A percentile compares a stretch with the other conserved stretches of the same genome.
Evolutionary conservation across 441 rosid species (phyloP).

Genomic region (Gossypium aridum): DNA sequence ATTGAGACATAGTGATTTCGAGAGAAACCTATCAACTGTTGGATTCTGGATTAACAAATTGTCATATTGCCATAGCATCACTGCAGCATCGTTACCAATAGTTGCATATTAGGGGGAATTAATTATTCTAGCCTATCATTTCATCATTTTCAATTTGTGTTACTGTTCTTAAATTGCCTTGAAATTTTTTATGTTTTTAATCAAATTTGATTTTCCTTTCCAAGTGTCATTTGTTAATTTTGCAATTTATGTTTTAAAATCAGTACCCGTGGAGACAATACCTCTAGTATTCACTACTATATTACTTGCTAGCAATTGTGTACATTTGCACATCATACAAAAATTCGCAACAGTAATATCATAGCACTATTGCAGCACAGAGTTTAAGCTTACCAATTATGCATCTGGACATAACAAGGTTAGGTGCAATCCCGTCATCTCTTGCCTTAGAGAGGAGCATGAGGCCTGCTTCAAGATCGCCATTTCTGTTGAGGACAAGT

Average conservation of each 20-base stretch:
- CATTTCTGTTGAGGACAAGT: conserved; percentile 43
- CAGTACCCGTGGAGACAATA: too few species aligned
- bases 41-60: neutral
- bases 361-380: conserved; percentile 4
- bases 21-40: neutral
- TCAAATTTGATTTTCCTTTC: too few species aligned
- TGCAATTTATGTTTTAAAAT: too few species aligned
- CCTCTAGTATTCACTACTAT: too few species aligned
- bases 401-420: conserved; percentile 59
- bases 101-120: neutral
- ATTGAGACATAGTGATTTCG: neutral
- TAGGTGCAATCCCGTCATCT: conserved; percentile 54
- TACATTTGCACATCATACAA: too few species aligned
- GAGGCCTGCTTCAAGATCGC: conserved; percentile 65
- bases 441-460: conserved; percentile 67
- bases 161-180: too few species aligned
- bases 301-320: too few species aligned
- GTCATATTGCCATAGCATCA: neutral
- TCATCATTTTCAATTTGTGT: too few species aligned
- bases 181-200: too few species aligned
- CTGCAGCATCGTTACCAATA: neutral
- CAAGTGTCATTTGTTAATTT: too few species aligned
- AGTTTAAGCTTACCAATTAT: conserved; percentile 54
- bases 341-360: neutral
- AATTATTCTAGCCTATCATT: too few species aligned